Base-by-base conservation (phyloP, 192 early-diverging fungal species). In the Neocallimastix lanati region DNA sequence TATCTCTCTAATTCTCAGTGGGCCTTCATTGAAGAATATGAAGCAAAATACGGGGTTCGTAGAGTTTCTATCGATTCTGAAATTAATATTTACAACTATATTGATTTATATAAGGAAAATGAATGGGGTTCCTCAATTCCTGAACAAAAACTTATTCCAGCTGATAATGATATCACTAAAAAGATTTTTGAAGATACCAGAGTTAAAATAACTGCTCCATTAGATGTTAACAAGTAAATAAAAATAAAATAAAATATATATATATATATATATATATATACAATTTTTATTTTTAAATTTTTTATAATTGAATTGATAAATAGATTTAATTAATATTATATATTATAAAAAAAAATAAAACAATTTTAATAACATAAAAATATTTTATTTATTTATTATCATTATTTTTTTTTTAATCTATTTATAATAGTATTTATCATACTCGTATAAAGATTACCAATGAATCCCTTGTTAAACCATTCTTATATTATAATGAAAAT, bases 21-120 rank as follows among this genome's bases (percentile, higher is more conserved):
- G 37, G 78, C 78, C 1, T 76, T 76, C n/a, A 79, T 79, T 76
- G 78, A 79, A 79, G 28, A 28, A 38, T 79, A 79, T 28, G 78
- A 79, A 79, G 38, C 38, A 4, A 36, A 38, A 29, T 79, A 79
- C 58, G 2, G 21, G 13, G 35, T 79, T 28, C 78, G 78, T 76
- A 38, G 78, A 33, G 18, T 79, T 21, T 50, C 40, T 50, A 50
- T 50, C 6, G 40, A 50, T 50, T 50, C 40, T 21, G 40, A 50
- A 50, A 50, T 50, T 50, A 50, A 50, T 50, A 21, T 50, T 13
- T 50, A 50, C 18, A 50, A 50, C 18, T 50, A 50, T 21, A 50
- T 50, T 13, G 40, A 50, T 50, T 50, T 50, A 50, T 50, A 50
- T 6, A 18, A 50, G 2, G 16, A 50, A 50, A 50, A 21, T 50